phyloP scores from a whole-genome alignment of 1,284 basidiomycete species.

The Austroboletus sp. region DNA sequence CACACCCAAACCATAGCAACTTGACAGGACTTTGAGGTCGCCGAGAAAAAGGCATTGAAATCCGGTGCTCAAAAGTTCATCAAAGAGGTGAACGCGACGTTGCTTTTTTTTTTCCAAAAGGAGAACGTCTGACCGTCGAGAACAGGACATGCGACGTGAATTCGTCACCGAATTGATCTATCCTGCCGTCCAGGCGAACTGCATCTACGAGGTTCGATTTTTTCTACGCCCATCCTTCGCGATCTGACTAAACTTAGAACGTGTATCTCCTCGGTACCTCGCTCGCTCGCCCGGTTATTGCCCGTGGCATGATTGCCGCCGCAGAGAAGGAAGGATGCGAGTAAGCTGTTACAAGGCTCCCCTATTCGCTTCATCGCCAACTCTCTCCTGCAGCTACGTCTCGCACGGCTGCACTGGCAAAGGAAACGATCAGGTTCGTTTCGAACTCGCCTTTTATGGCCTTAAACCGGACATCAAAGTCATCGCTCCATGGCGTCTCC shows the following conservation, averaged over 20 bases:
- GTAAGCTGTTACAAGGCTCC: conserved; percentile 41
- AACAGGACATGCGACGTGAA: conserved; percentile 86
- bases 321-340: conserved; percentile 91
- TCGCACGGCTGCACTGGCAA: conserved; percentile 99
- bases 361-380: conserved; percentile 3
- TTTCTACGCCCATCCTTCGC: neutral
- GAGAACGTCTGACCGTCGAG: too few species aligned
- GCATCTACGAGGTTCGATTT: conserved; percentile 84
- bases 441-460: conserved; percentile 98
- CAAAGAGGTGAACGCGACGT: conserved; percentile 54
- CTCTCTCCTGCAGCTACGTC: conserved; percentile 60
- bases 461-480: conserved; percentile 98
- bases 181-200: conserved; percentile 96
- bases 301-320: conserved; percentile 95
- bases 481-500: conserved; percentile 94
- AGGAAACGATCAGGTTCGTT: conserved; percentile 99
- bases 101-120: too few species aligned
- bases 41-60: conserved; percentile 82
- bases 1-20: neutral
- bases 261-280: conserved; percentile 98
- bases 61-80: conserved; percentile 96
- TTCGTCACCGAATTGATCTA: conserved; percentile 97
- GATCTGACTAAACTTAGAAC: conserved; percentile 46
- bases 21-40: conserved; percentile 85
- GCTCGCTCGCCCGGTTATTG: conserved; percentile 95